Conservation (phyloP, 2,329 filamentous ascomycete genomes). For the Alternaria gaisen region DNA sequence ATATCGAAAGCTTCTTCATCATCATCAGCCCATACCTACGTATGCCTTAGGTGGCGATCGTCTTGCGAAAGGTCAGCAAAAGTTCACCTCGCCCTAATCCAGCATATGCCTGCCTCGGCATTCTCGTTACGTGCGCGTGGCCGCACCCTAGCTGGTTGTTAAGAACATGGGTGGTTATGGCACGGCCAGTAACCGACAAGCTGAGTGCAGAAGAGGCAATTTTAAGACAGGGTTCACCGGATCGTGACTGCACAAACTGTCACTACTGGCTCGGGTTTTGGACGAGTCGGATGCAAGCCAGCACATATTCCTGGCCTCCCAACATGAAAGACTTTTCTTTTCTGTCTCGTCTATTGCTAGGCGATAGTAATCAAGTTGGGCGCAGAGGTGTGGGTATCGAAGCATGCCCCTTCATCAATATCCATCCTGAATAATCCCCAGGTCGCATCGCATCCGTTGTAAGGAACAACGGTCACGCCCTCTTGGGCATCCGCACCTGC, state of each 20-base stretch:
- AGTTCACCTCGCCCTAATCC: not conserved
- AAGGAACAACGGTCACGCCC: not conserved
- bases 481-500: constrained; percentile 5
- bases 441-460: not conserved
- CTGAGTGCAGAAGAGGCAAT: constrained; percentile 1
- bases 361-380: not conserved
- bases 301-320: not conserved
- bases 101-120: constrained; percentile 9
- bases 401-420: not conserved
- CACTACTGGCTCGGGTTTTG: constrained; percentile 4
- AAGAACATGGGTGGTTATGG: constrained; percentile 1
- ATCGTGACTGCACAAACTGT: constrained; percentile 3
- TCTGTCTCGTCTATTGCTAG: constrained; percentile 10
- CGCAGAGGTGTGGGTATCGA: not conserved
- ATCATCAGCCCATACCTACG: not conserved
- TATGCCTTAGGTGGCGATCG: not conserved
- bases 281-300: constrained; percentile 18
- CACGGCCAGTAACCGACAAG: not conserved
- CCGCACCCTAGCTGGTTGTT: not conserved
- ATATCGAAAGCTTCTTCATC: constrained; percentile 9
- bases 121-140: constrained; percentile 5
- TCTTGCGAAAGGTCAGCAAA: constrained; percentile 4
- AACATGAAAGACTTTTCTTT: constrained; percentile 1
- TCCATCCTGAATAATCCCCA: too few relatives aligned
- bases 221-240: not conserved